Evolutionary conservation across 2,329 filamentous ascomycete genomes (phyloP), one percentile per base, ranked within the genome.

Genomic region (Metarhizium album): DNA sequence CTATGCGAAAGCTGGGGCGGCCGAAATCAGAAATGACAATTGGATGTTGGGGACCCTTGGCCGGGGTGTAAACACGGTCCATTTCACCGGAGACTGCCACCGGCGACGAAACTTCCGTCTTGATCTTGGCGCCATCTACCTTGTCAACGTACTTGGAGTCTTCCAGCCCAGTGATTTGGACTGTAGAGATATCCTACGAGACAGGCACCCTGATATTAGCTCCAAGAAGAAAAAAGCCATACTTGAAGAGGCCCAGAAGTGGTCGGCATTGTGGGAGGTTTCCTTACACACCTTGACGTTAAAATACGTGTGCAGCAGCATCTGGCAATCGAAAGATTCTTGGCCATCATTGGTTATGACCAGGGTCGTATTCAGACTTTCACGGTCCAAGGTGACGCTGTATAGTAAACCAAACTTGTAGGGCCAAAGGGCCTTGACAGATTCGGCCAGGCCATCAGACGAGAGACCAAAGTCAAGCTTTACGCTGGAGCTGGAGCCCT

Each of bases 391-490:
- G 2, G 87, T 95, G 53, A 98, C 89, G 62, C 86, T 94, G 75
- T 98, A 98, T 51, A 96, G 85, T 48, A 97, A 77, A 4, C 86
- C 86, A 66, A 98, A 98, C 55, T 86, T 82, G 64, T 85, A 86
- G 2, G 87, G 84, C 93, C 93, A 98, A 23, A 83, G 78, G 59
- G 79, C 78, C 63, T 79, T 81, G 58, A 79, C 78, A 42, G 83
- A 78, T 0, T 84, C 81, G 57, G 78, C 79, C 52, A 97, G 74
- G 63, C 84, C 85, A 48, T 79, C 75, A 27, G 82, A 79, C 48
- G 86, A 88, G 35, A 98, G 82, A 27, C 91, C 93, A 67, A 98
- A 97, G 72, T 98, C 93, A 54, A 98, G 83, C 76, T 95, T 96
- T 57, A 97, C 84, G 46, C 83, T 84, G 38, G 62, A 82, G 74